Evolutionary conservation across 2,329 filamentous ascomycete species (phyloP), one percentile per base, ranked within the genome.

Genomic region (Colletotrichum incanum): DNA sequence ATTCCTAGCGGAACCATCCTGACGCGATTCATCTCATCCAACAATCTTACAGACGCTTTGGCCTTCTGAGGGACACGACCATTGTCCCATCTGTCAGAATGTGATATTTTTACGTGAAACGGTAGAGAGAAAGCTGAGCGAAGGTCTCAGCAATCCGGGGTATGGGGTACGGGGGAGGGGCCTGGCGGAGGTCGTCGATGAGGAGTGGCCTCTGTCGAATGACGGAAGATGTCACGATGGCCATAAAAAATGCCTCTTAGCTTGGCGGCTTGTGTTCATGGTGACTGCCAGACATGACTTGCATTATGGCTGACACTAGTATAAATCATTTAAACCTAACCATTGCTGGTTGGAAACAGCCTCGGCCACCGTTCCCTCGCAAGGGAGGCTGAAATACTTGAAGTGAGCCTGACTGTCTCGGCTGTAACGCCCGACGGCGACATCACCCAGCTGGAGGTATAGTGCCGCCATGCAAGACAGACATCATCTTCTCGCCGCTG

Each of bases 151-250:
- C 45, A 39, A n/a, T 43, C 59, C 54, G 69, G 69, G 65, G 68
- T 67, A 67, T 52, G 67, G 65, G 58, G 50, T 43, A 52, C 18
- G 49, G 56, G 56, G 58, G 50, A 58, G 34, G 58, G 31, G 65
- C 20, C 14, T 41, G 45, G 23, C 8, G 20, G 28, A 26, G 12
- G 43, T 34, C 12, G 20, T 23, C 20, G 20, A 31, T 39, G 56
- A n/a, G 20, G 41, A 16, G 41, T 26, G 43, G 34, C 41, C 43
- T 49, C 31, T 37, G 31, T 18, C 1, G 26, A 31, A 31, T 16
- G 34, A 52, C 20, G 20, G 47, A 23, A 45, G 34, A 39, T n/a
- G 23, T 11, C 20, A 14, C n/a, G 23, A 26, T 28, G 31, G 11
- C 31, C n/a, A 18, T 23, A 4, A 47, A 63, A 18, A 14, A 34